Evolutionary conservation across 176 grass and related monocot species (phyloP), one percentile per base, ranked within the genome.

Genomic region (Phragmites australis): DNA sequence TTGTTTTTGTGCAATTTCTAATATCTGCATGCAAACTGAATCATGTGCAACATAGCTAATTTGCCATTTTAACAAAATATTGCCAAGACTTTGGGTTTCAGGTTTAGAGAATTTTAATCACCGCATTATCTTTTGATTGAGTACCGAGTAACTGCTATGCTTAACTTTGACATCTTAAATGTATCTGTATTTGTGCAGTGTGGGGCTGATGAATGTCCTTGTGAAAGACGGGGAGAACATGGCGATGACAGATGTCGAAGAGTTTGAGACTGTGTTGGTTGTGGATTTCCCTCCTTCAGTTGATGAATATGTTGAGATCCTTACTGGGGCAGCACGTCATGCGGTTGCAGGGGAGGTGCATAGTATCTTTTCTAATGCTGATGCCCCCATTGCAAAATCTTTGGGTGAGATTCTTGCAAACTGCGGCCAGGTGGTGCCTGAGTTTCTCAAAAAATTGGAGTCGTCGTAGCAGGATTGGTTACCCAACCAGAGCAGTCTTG

Each of bases 211-310:
- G 48, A 85, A 85, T 91, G 86, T 92, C 60, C n/a, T 78, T 21
- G 87, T 91, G 39, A 91, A 89, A 81, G 87, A 91, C 49, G 13
- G 52, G 39, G 84, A 93, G 51, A 90, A 67, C 87, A 39, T 93
- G 22, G 16, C 23, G 48, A 48, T 18, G 54, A 34, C 78, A 65
- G 74, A 74, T 22, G 2, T 90, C 7, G 84, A 84, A n/a, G 86
- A 84, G 74, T 97, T 97, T 68, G 82, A 92, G 59, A 90, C 65
- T 8, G 76, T 92, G 19, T 9, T 94, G 45, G 55, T 94, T 19
- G 78, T 72, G 37, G 86, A 91, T 62, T 70, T 97, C 31, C 94
- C 91, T 47, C 70, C 87, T 50, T 84, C 91, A 46, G 34, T 90
- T 0, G 82, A 93, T 2, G 91, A 92, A 48, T 97, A 97, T 62